These are phyloP conservation scores for Arabis hirsuta DNA, from an alignment of 345 rosid genomes.

Conservation along the genomic window DNA sequence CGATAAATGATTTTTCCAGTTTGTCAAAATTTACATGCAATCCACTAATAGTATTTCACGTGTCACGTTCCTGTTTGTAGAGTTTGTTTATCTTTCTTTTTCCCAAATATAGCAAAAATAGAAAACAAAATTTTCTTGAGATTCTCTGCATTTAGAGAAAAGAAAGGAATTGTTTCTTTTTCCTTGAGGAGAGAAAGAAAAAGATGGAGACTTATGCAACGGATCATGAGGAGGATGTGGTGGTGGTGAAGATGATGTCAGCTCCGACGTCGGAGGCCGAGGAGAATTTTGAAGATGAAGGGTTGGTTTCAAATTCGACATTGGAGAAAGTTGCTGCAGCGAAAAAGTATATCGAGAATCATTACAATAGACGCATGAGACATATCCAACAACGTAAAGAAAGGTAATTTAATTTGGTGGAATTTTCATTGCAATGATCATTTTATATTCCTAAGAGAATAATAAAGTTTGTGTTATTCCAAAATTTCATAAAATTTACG, in stretches of 20 bases:
- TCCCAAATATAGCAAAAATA: conserved; percentile 31
- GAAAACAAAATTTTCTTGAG: conserved; percentile 16
- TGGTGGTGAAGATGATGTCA: conserved; percentile 20
- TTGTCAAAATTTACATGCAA: neutral
- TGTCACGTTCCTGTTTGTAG: neutral
- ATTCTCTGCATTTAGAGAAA: conserved; percentile 25
- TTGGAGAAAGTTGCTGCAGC: conserved; percentile 90
- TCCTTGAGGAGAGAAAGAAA: neutral
- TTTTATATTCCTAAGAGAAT: conserved; percentile 13
- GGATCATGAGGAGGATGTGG: conserved; percentile 33
- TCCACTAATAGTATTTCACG: conserved; percentile 10
- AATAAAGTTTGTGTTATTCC: neutral
- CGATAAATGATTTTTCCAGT: too few relatives aligned
- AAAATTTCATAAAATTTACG: neutral
- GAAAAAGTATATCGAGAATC: conserved; percentile 88
- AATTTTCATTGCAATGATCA: neutral
- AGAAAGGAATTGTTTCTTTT: conserved; percentile 15
- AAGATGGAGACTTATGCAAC: conserved; percentile 46
- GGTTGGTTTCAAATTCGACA: conserved; percentile 61
- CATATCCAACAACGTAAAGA: conserved; percentile 78
- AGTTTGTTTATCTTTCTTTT: neutral
- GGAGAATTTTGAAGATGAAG: conserved; percentile 53
- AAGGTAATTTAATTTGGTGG: conserved; percentile 51
- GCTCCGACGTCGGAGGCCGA: conserved; percentile 33
- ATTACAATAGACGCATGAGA: conserved; percentile 85